Evolutionary conservation across 2,329 filamentous ascomycete genomes (phyloP).

Genomic region (Aspergillus nomiae): DNA sequence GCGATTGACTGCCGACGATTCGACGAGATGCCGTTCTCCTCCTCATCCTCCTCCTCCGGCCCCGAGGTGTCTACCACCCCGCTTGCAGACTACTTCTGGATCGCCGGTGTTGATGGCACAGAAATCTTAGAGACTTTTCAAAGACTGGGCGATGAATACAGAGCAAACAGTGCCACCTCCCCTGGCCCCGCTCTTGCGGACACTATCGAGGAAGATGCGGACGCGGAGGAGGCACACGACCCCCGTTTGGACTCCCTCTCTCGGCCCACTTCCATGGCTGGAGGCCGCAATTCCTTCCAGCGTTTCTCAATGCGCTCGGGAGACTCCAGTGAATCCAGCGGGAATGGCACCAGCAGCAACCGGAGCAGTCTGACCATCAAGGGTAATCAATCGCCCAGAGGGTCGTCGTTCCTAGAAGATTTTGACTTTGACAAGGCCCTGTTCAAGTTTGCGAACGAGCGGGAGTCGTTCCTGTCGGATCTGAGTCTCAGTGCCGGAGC

Average conservation of each 20-base stretch:
- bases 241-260: constrained; percentile 34
- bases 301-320: constrained; percentile 53
- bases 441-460: constrained; percentile 91
- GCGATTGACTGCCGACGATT: constrained; percentile 17
- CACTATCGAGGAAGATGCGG: constrained; percentile 63
- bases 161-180: constrained; percentile 36
- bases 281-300: constrained; percentile 43
- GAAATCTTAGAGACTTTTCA: constrained; percentile 49
- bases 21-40: constrained; percentile 34
- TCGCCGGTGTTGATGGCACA: constrained; percentile 52
- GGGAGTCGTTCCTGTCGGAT: constrained; percentile 91
- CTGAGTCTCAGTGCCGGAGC: constrained; percentile 85
- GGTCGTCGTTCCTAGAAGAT: constrained; percentile 58
- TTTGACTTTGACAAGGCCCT: constrained; percentile 94
- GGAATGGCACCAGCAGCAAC: constrained; percentile 59
- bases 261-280: constrained; percentile 41
- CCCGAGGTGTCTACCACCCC: constrained; percentile 53
- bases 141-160: constrained; percentile 46
- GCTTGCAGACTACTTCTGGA: constrained; percentile 69
- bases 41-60: constrained; percentile 22
- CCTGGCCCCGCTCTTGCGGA: constrained; percentile 50
- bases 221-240: constrained; percentile 54
- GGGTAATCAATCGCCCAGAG: constrained; percentile 35
- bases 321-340: constrained; percentile 41
- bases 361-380: constrained; percentile 67